Conservation (phyloP, 2,329 filamentous ascomycete species). For the Xylariomycetidae sp. region DNA sequence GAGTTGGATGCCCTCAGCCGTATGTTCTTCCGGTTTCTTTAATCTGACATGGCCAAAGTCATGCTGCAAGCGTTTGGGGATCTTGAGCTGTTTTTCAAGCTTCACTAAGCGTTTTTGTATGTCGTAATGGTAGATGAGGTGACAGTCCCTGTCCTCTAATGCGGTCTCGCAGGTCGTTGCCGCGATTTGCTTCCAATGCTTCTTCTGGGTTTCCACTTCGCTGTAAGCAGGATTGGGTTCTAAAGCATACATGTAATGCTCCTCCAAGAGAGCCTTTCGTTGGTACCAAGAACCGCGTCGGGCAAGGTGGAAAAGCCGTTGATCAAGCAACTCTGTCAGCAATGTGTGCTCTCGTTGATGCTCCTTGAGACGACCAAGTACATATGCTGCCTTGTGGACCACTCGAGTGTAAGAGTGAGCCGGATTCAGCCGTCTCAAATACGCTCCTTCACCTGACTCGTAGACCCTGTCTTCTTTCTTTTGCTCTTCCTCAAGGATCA, state of each 20-base stretch:
- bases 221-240: conserved; percentile 35
- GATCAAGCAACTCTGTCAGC: conserved; percentile 68
- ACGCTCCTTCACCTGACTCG: conserved; percentile 79
- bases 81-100: conserved; percentile 76
- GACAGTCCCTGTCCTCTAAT: conserved; percentile 81
- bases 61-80: conserved; percentile 83
- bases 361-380: conserved; percentile 77
- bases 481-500: conserved; percentile 67
- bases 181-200: conserved; percentile 75
- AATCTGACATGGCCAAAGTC: conserved; percentile 86
- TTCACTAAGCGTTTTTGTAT: conserved; percentile 91
- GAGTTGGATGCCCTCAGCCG: conserved; percentile 72
- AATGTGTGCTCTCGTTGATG: conserved; percentile 72
- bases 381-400: conserved; percentile 77
- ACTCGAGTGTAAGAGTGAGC: conserved; percentile 93
- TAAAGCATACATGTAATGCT: conserved; percentile 81
- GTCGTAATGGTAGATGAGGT: conserved; percentile 90
- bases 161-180: conserved; percentile 79
- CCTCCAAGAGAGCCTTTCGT: conserved; percentile 87
- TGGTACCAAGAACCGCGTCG: conserved; percentile 92
- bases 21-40: conserved; percentile 68
- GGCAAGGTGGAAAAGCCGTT: conserved; percentile 79
- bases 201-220: conserved; percentile 58
- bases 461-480: conserved; percentile 73
- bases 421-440: conserved; percentile 83